Conservation (phyloP, 2,329 filamentous ascomycete genomes). For the Penicillium thymicola region DNA sequence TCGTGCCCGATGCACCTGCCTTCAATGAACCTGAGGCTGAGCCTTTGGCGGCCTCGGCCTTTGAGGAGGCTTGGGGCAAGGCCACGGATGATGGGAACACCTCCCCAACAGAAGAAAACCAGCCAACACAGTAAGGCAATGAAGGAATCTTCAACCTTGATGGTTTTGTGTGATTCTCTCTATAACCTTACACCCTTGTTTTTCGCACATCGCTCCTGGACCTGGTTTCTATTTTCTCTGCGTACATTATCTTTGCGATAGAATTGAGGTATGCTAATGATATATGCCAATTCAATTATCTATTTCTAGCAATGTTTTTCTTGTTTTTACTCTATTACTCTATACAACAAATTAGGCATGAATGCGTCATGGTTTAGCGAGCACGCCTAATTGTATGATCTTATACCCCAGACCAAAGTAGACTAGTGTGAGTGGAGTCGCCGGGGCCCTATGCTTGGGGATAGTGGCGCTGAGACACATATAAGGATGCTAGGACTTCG, state of each 20-base stretch:
- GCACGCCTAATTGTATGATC: background rate
- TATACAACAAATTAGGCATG: background rate
- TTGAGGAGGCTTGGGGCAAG: slow-evolving; percentile 40
- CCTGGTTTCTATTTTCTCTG: background rate
- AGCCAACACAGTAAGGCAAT: background rate
- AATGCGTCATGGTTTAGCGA: background rate
- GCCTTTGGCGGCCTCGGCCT: slow-evolving; percentile 25
- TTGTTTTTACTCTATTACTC: background rate
- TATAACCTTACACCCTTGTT: slow-evolving; percentile 14
- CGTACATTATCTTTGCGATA: slow-evolving; percentile 1
- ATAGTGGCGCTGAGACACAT: background rate
- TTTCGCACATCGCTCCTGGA: background rate
- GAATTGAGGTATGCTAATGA: slow-evolving; percentile 2
- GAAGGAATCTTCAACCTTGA: background rate
- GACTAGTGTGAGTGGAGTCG: background rate
- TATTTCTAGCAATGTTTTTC: background rate
- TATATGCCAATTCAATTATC: background rate
- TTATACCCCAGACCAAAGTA: background rate
- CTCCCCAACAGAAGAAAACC: slow-evolving; percentile 6
- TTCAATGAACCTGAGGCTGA: background rate
- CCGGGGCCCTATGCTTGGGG: background rate
- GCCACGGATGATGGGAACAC: slow-evolving; percentile 30
- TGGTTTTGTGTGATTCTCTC: background rate
- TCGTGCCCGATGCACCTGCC: background rate
- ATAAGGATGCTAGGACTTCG: background rate